Conservation (phyloP, 1,284 basidiomycete genomes). For the Cronartium quercuum region DNA sequence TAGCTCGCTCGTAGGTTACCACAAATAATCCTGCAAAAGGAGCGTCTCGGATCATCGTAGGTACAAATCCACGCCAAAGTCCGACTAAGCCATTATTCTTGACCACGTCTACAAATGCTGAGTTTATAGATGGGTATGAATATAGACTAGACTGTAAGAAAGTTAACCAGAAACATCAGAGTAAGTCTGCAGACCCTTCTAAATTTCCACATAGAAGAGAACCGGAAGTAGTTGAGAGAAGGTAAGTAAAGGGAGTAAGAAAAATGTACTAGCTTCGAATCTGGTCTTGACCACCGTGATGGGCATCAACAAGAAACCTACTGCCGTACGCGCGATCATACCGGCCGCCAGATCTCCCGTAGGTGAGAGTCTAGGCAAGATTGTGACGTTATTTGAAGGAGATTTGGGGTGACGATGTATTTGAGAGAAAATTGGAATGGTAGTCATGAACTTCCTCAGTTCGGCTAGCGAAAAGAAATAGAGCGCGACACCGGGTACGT, state of each 20-base stretch:
- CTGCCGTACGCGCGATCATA: slow-evolving; percentile 71
- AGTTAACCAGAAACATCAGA: neutral
- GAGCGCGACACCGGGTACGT: slow-evolving; percentile 84
- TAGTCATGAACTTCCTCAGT: slow-evolving; percentile 62
- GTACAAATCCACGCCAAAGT: slow-evolving; percentile 78
- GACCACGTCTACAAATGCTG: slow-evolving; percentile 61
- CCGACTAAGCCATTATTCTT: slow-evolving; percentile 67
- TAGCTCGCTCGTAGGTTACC: slow-evolving; percentile 67
- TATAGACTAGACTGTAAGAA: slow-evolving; percentile 68
- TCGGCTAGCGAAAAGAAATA: slow-evolving; percentile 83
- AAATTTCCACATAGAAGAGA: neutral
- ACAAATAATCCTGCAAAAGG: slow-evolving; percentile 93
- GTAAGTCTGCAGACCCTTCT: neutral
- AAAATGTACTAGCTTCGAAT: slow-evolving; percentile 64
- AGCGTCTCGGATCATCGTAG: slow-evolving; percentile 85
- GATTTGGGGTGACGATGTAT: slow-evolving; percentile 47
- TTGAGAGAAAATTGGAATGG: slow-evolving; percentile 49
- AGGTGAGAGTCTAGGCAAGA: slow-evolving; percentile 68
- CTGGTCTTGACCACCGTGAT: slow-evolving; percentile 91
- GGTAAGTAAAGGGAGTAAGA: neutral
- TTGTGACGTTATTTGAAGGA: slow-evolving; percentile 9
- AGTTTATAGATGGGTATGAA: slow-evolving; percentile 61
- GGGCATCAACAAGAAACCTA: slow-evolving; percentile 85
- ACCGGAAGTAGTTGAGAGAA: neutral
- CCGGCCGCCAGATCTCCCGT: slow-evolving; percentile 85